Percentiles rank a stretch among this genome's conserved stretches.
phyloP scores from a whole-genome alignment of 257 asterid genomes.

The Capsicum baccatum region DNA sequence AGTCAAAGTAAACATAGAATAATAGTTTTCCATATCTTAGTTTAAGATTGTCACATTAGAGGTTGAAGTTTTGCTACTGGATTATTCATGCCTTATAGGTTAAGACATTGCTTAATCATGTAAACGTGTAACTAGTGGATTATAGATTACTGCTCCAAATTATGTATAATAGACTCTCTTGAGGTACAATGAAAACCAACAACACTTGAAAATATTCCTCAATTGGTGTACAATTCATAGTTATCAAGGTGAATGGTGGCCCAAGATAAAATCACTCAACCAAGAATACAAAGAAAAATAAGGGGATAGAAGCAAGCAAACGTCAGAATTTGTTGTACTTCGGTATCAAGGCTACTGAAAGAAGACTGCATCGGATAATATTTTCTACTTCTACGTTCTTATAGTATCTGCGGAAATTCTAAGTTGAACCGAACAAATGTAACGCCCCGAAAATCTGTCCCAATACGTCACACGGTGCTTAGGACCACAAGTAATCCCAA shows the following conservation, averaged over 20 bases:
- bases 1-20: background rate
- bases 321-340: background rate
- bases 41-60: background rate
- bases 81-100: background rate
- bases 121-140: background rate
- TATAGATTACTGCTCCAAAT: background rate
- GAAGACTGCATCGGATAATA: background rate
- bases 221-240: background rate
- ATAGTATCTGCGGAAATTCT: background rate
- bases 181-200: background rate
- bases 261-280: background rate
- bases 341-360: slow-evolving; percentile 3
- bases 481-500: no score
- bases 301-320: background rate
- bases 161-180: background rate
- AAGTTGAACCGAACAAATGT: slow-evolving; percentile 27
- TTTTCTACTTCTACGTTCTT: background rate
- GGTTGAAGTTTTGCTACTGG: background rate
- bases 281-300: background rate
- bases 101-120: no score
- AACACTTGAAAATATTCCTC: background rate
- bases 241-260: background rate
- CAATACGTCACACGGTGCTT: no score
- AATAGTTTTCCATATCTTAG: background rate
- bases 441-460: no score